Evolutionary conservation across 768 basidiomycete species (phyloP).

Genomic region (Russula abietina): DNA sequence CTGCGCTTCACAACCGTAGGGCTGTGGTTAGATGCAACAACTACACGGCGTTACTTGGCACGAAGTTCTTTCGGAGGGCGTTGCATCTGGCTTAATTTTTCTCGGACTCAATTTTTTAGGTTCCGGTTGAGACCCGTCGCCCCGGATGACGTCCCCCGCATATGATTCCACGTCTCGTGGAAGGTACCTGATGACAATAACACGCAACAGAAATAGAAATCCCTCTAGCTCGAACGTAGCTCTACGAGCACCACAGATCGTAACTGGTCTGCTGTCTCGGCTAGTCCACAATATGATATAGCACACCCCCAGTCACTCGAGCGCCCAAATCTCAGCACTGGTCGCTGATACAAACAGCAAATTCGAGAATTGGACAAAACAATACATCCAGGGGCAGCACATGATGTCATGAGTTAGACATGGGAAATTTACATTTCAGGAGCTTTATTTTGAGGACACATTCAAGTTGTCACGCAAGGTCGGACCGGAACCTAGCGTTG

Average conservation of each 20-base stretch:
- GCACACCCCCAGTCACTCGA: neutral
- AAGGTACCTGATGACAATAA: slow-evolving; percentile 10
- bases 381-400: neutral
- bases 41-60: neutral
- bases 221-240: neutral
- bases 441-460: neutral
- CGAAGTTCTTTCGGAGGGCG: neutral
- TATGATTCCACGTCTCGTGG: neutral
- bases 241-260: neutral
- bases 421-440: neutral
- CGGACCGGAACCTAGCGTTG: neutral
- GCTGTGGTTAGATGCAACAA: neutral
- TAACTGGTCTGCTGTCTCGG: neutral
- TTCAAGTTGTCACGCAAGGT: neutral
- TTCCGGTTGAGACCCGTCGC: neutral
- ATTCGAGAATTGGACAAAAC: neutral
- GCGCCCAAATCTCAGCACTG: neutral
- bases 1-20: neutral
- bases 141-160: neutral
- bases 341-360: neutral
- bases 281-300: neutral
- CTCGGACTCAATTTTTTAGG: neutral
- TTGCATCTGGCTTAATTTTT: neutral
- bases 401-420: neutral
- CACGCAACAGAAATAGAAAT: slow-evolving; percentile 1